A percentile compares a stretch with the other conserved stretches of the same genome.
These are phyloP conservation scores for Maudiozyma bulderi DNA, from an alignment of 805 yeast genomes.

Conservation along the genomic window DNA sequence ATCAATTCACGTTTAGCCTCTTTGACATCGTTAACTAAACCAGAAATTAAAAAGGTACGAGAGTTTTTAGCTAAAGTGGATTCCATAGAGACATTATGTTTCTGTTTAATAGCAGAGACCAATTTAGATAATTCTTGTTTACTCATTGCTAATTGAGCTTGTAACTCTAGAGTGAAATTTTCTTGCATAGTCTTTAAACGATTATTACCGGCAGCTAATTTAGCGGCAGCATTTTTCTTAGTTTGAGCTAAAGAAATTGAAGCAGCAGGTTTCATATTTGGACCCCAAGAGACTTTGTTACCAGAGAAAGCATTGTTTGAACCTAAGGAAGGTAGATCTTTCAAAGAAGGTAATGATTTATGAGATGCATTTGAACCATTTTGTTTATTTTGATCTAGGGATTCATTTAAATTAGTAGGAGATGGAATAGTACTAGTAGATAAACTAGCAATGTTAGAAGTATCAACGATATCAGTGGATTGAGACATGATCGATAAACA, in stretches of 20 bases:
- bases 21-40: constrained; percentile 55
- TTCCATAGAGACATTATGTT: constrained; percentile 56
- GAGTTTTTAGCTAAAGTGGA: constrained; percentile 72
- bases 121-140: constrained; percentile 63
- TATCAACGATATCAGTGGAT: not conserved
- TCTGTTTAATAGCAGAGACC: constrained; percentile 50
- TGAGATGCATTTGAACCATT: not conserved
- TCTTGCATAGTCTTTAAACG: constrained; percentile 61
- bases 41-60: constrained; percentile 77
- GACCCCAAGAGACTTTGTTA: constrained; percentile 34
- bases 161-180: constrained; percentile 64
- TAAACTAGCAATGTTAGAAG: not conserved
- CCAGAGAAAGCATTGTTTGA: constrained; percentile 31
- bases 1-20: constrained; percentile 68
- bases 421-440: constrained; percentile 1
- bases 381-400: not conserved
- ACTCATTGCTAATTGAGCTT: constrained; percentile 53
- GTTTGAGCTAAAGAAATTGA: constrained; percentile 16
- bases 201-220: constrained; percentile 28
- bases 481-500: not conserved
- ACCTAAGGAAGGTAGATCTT: constrained; percentile 61
- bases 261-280: constrained; percentile 35
- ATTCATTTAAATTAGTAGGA: not conserved
- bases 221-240: constrained; percentile 5
- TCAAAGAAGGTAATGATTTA: constrained; percentile 23